phyloP scores from a whole-genome alignment of 352 stramenopile species.

The Globisporangium spinosum region DNA sequence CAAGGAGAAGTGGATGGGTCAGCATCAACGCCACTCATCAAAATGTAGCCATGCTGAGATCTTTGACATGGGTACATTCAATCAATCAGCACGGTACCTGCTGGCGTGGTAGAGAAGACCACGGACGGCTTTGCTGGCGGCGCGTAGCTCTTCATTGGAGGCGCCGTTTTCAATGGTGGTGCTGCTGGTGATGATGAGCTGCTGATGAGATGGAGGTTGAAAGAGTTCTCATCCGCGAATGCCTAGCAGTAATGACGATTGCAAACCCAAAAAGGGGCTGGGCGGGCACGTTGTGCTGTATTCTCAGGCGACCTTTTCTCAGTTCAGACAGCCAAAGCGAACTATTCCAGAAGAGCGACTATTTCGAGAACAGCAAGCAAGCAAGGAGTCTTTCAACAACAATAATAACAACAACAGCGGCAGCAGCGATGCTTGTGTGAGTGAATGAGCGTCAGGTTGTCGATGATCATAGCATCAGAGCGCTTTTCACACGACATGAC shows the following conservation, averaged over 20 bases:
- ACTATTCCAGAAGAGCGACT: neutral
- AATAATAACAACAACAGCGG: neutral
- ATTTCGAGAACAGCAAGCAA: neutral
- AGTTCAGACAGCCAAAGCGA: neutral
- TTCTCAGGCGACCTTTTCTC: neutral
- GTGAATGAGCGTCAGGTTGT: too few species aligned
- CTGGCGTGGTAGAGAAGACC: neutral
- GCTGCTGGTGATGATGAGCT: neutral
- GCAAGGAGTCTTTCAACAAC: neutral
- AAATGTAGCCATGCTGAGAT: neutral
- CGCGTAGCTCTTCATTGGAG: neutral
- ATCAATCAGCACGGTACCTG: neutral
- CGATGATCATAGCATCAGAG: too few species aligned
- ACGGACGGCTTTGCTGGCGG: neutral
- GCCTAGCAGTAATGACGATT: neutral
- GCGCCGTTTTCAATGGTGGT: neutral
- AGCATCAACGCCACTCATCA: neutral
- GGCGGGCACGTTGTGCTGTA: neutral
- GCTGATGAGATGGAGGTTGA: neutral
- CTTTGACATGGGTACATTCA: neutral
- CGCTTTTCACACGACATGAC: too few species aligned
- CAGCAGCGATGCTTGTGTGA: too few species aligned
- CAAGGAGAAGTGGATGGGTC: neutral
- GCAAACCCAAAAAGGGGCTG: neutral
- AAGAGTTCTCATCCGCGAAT: neutral